phyloP scores from a whole-genome alignment of 2,329 filamentous ascomycete species.

The Zasmidium cellare region DNA sequence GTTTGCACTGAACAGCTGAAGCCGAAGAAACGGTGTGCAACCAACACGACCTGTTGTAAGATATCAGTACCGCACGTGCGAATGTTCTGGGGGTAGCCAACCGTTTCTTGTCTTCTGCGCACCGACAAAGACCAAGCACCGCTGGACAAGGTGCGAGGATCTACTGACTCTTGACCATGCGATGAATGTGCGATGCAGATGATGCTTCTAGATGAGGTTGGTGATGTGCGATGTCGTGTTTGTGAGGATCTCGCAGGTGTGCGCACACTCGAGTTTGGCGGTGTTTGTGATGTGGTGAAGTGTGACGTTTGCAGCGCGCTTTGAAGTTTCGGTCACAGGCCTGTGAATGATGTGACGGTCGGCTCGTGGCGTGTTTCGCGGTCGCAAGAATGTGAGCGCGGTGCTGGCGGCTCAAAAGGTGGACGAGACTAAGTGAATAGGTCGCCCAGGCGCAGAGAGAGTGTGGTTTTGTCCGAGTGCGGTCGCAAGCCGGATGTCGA shows the following conservation, averaged over 20 bases:
- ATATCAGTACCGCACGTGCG: slow-evolving; percentile 14
- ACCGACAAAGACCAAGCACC: slow-evolving; percentile 29
- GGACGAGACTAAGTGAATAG: slow-evolving; percentile 35
- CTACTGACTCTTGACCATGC: slow-evolving; percentile 25
- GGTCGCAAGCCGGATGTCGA: background rate
- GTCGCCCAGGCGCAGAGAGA: slow-evolving; percentile 23
- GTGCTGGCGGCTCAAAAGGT: background rate
- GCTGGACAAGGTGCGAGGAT: slow-evolving; percentile 19
- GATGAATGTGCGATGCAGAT: slow-evolving; percentile 15
- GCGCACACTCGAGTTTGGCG: slow-evolving; percentile 5
- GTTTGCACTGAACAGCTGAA: slow-evolving; percentile 36
- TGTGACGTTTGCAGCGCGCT: slow-evolving; percentile 1
- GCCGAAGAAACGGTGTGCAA: slow-evolving; percentile 43
- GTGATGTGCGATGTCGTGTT: slow-evolving; percentile 1
- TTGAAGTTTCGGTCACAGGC: background rate
- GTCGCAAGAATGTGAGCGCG: slow-evolving; percentile 4
- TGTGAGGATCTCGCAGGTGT: background rate
- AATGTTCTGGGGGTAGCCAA: slow-evolving; percentile 11
- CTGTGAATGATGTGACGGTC: slow-evolving; percentile 7
- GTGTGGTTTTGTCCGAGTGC: background rate
- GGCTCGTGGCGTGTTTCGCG: slow-evolving; percentile 6
- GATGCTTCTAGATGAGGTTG: slow-evolving; percentile 9
- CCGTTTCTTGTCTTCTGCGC: slow-evolving; percentile 27
- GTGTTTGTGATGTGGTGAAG: background rate
- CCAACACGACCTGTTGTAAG: slow-evolving; percentile 32